Evolutionary conservation across 192 early-diverging fungal genomes (phyloP), one percentile per base, ranked within the genome.

Genomic region (Irineochytrium annulatum): DNA sequence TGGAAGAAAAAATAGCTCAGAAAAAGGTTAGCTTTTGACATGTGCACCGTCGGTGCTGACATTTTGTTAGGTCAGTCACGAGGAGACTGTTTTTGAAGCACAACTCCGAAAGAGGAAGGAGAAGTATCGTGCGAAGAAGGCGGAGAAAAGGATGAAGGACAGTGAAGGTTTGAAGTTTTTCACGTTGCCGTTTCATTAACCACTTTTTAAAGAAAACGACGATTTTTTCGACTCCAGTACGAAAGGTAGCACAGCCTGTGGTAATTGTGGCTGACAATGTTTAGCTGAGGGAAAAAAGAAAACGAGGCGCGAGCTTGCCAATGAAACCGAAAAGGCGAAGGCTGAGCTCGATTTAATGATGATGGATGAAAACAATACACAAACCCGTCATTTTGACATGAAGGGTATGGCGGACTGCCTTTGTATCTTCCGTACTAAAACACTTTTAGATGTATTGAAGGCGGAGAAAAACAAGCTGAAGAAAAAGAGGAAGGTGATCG

Each of bases 41-140:
- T 19, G 3, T n/a, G 17, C 3, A 3, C 22, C 22, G 19, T 57
- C 0, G 13, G 19, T 57, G 32, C 39, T 55, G 51, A 58, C n/a
- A 22, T 20, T 46, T 52, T 32, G 17, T 29, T 60, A 80, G 67
- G 59, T 71, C 0, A 60, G 54, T 8, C 77, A 87, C 59, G 80
- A 91, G 43, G 93, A 95, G 63, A 94, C 87, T 0, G 86, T 92
- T 1, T 90, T 97, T 58, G 89, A 94, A 45, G 60, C 76, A 39
- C 91, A 92, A 67, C 74, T 83, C 35, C 83, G 95, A 32, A 87
- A 93, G 59, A 81, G 87, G 65, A 85, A 86, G 67, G 93, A 97
- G 65, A 89, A 89, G 67, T 74, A 82, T 6, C 73, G 80, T 54
- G 82, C 81, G 60, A 76, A 67, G 59, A 76, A 69, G 56, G 22